phyloP scores from a whole-genome alignment of 805 yeast genomes.

The Kuraishia molischiana region DNA sequence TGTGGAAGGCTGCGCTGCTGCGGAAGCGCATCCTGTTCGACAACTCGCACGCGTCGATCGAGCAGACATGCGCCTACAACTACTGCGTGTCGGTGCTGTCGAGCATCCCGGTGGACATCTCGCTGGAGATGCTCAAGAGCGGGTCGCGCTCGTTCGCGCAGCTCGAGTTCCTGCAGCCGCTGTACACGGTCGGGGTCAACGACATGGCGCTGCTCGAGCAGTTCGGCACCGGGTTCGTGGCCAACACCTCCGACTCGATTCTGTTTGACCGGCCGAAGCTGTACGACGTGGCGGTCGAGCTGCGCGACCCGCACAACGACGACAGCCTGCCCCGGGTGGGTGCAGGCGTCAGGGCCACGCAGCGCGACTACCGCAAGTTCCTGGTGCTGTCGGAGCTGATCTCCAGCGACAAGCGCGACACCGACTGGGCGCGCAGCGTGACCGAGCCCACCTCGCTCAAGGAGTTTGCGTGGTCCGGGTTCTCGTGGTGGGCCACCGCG shows the following conservation, averaged over 20 bases:
- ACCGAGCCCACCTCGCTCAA: slow-evolving; percentile 44
- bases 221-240: slow-evolving; percentile 33
- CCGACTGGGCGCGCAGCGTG: slow-evolving; percentile 4
- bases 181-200: slow-evolving; percentile 55
- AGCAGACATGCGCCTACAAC: slow-evolving; percentile 35
- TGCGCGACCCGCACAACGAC: slow-evolving; percentile 8
- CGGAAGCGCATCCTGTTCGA: slow-evolving; percentile 46
- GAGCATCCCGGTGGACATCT: slow-evolving; percentile 48
- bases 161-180: slow-evolving; percentile 30
- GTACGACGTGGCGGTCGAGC: slow-evolving; percentile 34
- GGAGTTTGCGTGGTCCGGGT: slow-evolving; percentile 56
- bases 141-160: slow-evolving; percentile 9
- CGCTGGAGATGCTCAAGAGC: slow-evolving; percentile 17
- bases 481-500: slow-evolving; percentile 84
- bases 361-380: slow-evolving; percentile 27
- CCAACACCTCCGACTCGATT: slow-evolving; percentile 59
- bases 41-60: slow-evolving; percentile 20
- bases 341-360: slow-evolving; percentile 10
- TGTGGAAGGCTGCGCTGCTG: slow-evolving; percentile 55
- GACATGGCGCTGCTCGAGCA: slow-evolving; percentile 33
- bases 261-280: slow-evolving; percentile 40
- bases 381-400: slow-evolving; percentile 15
- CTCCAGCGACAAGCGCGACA: slow-evolving; percentile 4
- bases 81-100: slow-evolving; percentile 55
- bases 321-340: not conserved